Base-by-base conservation (phyloP, 208 protist species). In the Trypanosoma boissoni region DNA sequence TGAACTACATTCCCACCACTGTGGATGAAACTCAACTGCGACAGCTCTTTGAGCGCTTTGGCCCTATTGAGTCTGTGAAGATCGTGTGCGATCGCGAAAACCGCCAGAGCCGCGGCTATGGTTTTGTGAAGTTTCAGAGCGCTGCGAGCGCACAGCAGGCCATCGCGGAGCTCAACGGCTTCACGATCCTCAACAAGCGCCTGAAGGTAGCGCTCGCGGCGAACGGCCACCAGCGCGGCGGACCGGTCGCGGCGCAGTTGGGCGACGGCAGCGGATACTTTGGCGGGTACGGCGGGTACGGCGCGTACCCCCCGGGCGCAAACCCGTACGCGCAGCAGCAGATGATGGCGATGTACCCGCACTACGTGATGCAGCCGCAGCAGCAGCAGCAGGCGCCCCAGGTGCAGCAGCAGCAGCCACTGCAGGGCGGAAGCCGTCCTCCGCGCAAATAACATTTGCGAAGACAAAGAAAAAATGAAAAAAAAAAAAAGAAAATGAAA, bases 1-100 rank as follows among this genome's bases (percentile, higher is more conserved):
- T 93, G 66, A 93, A 93, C 74, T 93, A 93, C 73, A 88, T 93
- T 54, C 86, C 86, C 39, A 88, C 83, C 9, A 87, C 80, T n/a
- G 74, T 93, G 20, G 83, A 90, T 44, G 82, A 93, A 72, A 60
- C 81, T 46, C 82, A 93, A 72, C 76, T 93, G 39, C 78, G 83
- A 56, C 72, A 91, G 57, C 66, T 91, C 41, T 96, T 96, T 67
- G 83, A 88, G 62, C 81, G 73, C 49, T 93, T 72, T 56, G 89
- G 89, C 37, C 74, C 73, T 10, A 91, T 96, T 66, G 86, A 96
- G 66, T 83, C 74, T 44, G 80, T 92, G 27, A 92, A 96, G 65
- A 91, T 96, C 51, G 82, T 94, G 43, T 93, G 71, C 67, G 89
- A 96, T 74, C 83, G 79, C 61, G 76, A 86, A 27, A 92, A 78